These are phyloP conservation scores for Flaveria sonorensis DNA, from an alignment of 129 eudicot species.

Conservation along the genomic window DNA sequence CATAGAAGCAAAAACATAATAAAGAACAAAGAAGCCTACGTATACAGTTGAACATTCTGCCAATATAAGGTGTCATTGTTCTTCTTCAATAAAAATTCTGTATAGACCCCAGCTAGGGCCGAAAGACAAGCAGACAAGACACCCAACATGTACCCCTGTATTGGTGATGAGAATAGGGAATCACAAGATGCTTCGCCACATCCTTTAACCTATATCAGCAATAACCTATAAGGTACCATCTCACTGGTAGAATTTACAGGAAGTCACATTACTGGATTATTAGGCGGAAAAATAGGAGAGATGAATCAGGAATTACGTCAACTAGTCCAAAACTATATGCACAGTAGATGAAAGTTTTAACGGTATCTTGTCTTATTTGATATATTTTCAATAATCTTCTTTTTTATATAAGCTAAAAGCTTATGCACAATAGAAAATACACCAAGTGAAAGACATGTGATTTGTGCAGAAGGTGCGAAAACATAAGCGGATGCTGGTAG, in stretches of 20 bases:
- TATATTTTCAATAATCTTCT: neutral
- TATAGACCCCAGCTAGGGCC: conserved; percentile 96
- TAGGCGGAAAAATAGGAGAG: neutral
- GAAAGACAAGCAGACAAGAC: conserved; percentile 94
- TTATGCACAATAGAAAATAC: conserved; percentile 9
- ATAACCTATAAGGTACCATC: conserved; percentile 3
- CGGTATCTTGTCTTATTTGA: neutral
- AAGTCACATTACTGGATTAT: conserved; percentile 11
- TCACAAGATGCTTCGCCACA: conserved; percentile 93
- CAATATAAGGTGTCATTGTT: conserved; percentile 88
- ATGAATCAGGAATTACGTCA: neutral
- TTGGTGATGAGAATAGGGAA: conserved; percentile 89
- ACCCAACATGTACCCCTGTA: conserved; percentile 92
- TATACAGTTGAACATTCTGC: conserved; percentile 92
- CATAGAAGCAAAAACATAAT: neutral
- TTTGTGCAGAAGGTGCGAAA: conserved; percentile 15
- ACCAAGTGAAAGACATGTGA: neutral
- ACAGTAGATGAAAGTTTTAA: neutral
- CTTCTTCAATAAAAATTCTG: conserved; percentile 95
- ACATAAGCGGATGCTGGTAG: conserved; percentile 9
- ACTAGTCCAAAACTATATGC: neutral
- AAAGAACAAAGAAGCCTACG: conserved; percentile 51
- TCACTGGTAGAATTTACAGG: conserved; percentile 15
- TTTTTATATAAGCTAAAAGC: conserved; percentile 10
- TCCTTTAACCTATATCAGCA: conserved; percentile 72